A percentile compares a stretch with the other conserved stretches of the same genome.
Conservation (phyloP, 352 stramenopile genomes). For the Phytophthora sp. region DNA sequence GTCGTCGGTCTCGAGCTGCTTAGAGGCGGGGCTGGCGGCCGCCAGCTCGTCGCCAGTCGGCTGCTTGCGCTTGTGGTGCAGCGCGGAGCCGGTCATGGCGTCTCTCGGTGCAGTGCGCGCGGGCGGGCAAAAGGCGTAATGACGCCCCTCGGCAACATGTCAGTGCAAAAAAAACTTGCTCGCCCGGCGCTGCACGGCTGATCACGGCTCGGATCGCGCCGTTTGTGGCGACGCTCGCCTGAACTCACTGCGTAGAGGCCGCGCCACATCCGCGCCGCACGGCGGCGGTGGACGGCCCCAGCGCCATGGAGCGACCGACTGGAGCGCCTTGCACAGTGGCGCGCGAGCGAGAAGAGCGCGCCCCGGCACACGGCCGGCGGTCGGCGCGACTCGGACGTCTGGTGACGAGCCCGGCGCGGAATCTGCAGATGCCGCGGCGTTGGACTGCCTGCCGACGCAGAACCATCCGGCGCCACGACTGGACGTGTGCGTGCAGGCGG, state of each 20-base stretch:
- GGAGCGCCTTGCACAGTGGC: no score
- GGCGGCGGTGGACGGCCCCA: neutral
- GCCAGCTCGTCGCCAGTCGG: constrained; percentile 21
- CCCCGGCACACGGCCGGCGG: no score
- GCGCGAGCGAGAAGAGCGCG: no score
- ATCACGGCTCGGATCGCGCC: constrained; percentile 12
- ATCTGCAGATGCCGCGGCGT: constrained; percentile 10
- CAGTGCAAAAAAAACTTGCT: no score
- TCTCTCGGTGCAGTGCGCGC: constrained; percentile 9
- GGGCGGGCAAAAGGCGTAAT: constrained; percentile 21
- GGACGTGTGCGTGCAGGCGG: neutral
- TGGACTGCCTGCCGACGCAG: neutral
- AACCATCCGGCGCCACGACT: constrained; percentile 21
- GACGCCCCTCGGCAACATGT: constrained; percentile 1
- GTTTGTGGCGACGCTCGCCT: constrained; percentile 14
- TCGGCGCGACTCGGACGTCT: no score
- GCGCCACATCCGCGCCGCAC: constrained; percentile 3
- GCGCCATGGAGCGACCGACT: neutral
- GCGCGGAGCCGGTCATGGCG: constrained; percentile 18
- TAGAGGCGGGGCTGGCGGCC: constrained; percentile 21
- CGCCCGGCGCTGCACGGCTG: constrained; percentile 1
- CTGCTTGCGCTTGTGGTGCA: constrained; percentile 48
- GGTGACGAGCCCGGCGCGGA: no score
- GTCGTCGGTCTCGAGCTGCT: constrained; percentile 56
- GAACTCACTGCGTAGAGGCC: constrained; percentile 14